Base-by-base conservation (phyloP, 495 filamentous ascomycete species). In the Evansstolkia leycettana region DNA sequence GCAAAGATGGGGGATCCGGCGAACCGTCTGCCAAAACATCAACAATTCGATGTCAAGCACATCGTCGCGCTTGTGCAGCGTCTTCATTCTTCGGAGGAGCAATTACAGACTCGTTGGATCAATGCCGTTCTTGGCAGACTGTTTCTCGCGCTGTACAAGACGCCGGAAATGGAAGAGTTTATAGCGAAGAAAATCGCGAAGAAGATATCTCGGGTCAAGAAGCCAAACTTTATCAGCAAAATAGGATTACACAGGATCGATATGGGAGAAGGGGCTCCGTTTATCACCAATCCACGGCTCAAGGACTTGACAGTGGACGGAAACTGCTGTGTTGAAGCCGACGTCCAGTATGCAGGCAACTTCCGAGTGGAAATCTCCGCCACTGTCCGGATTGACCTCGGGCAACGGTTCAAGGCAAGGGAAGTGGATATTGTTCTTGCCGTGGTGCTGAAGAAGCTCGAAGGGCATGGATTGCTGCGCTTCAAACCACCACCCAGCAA, bases 401-500 rank as follows among this genome's bases (percentile, higher is more conserved):
- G 90, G 3, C 57, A 77, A 25, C 76, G 86, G 1, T 92, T 98
- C 64, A 95, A 93, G 46, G 70, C 80, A 9, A 67, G 88, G 42
- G 88, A 94, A 50, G 87, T 96, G 27, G 83, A 86, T 40, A 69
- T 98, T 27, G 69, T 95, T 23, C 72, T 98, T 23, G 86, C 89
- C 5, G 80, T 86, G 2, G 79, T 92, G 3, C 50, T 95, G 37
- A 88, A 83, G 51, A 84, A 80, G 43, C 58, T 96, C 7, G 80
- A 90, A 47, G 90, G 89, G 2, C 89, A 94, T 51, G 52, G 79
- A 37, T 58, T 93, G 38, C 64, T 95, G 37, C 79, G 82, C 37
- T 80, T 94, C 56, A 98, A 98, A 53, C 88, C 90, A 15, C 84
- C 90, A 20, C 90, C 90, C 0, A 94, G 84, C 58, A 96, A 96